These are phyloP conservation scores for Pyracantha coccinea DNA, from an alignment of 331 rosid species.

Conservation along the genomic window DNA sequence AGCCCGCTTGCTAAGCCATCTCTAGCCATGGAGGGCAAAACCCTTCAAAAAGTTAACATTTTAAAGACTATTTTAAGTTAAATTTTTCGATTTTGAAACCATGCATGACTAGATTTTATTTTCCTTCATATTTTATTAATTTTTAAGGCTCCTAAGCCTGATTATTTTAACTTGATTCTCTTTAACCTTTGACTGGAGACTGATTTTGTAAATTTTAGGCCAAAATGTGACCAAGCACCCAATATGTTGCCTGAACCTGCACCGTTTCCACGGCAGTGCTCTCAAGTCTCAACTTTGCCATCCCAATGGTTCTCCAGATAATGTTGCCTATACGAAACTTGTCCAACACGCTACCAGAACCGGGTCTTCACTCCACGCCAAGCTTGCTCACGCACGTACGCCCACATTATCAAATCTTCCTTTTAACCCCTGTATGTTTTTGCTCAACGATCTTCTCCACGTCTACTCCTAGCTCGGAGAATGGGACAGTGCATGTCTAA, in stretches of 20 bases:
- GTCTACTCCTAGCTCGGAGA: conserved; percentile 21
- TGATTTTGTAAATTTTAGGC: too few species aligned
- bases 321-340: conserved; percentile 21
- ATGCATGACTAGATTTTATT: too few species aligned
- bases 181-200: too few species aligned
- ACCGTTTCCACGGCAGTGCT: neutral
- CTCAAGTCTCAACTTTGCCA: neutral
- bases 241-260: neutral
- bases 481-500: conserved; percentile 25
- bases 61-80: too few species aligned
- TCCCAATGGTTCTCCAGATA: neutral
- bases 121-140: too few species aligned
- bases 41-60: too few species aligned
- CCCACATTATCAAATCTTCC: conserved; percentile 27
- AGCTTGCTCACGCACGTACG: conserved; percentile 39
- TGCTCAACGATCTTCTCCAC: conserved; percentile 33
- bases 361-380: conserved; percentile 15
- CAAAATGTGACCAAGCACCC: too few species aligned
- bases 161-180: too few species aligned
- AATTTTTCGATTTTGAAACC: too few species aligned
- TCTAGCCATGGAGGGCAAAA: too few species aligned
- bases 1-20: too few species aligned
- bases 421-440: conserved; percentile 29
- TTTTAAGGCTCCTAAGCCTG: too few species aligned
- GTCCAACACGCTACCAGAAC: conserved; percentile 20